A percentile compares a stretch with the other conserved stretches of the same genome.
phyloP scores from a whole-genome alignment of 148 eudicot genomes.

The Vaccinium corymbosum region DNA sequence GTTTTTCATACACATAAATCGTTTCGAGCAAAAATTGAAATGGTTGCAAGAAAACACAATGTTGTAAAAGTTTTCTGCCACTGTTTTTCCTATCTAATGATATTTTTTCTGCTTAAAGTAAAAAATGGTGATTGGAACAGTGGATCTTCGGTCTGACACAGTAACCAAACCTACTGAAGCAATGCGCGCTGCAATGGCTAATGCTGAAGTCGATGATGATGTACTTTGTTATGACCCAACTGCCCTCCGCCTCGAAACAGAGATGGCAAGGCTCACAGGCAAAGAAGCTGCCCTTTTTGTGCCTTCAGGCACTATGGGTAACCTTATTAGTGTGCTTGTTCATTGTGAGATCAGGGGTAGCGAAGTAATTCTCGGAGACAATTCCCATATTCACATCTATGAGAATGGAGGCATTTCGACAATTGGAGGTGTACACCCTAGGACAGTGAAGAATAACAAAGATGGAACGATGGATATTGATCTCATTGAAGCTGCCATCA shows the following conservation, averaged over 20 bases:
- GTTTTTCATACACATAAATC: neutral
- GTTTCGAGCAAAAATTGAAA: neutral
- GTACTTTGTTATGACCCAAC: slow-evolving; percentile 78
- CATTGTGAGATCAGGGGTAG: slow-evolving; percentile 91
- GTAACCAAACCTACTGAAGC: slow-evolving; percentile 92
- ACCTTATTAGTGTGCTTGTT: slow-evolving; percentile 80
- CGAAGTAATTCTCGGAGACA: slow-evolving; percentile 86
- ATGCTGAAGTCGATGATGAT: slow-evolving; percentile 93
- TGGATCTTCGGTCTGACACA: slow-evolving; percentile 92
- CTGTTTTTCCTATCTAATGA: neutral
- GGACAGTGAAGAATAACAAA: slow-evolving; percentile 71
- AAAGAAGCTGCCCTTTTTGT: slow-evolving; percentile 89
- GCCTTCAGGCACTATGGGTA: slow-evolving; percentile 98
- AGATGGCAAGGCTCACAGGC: slow-evolving; percentile 76
- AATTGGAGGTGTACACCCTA: slow-evolving; percentile 89
- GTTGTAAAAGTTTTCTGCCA: neutral
- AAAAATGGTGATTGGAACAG: slow-evolving; percentile 53
- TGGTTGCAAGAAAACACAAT: slow-evolving; percentile 10
- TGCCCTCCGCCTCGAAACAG: slow-evolving; percentile 65
- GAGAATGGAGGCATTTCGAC: slow-evolving; percentile 99
- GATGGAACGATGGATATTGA: slow-evolving; percentile 90
- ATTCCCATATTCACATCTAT: slow-evolving; percentile 74
- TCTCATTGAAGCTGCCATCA: slow-evolving; percentile 68
- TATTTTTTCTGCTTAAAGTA: neutral
- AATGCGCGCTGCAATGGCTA: slow-evolving; percentile 87